Evolutionary conservation across 2,329 filamentous ascomycete species (phyloP).

Genomic region (Botrytis sinoallii): DNA sequence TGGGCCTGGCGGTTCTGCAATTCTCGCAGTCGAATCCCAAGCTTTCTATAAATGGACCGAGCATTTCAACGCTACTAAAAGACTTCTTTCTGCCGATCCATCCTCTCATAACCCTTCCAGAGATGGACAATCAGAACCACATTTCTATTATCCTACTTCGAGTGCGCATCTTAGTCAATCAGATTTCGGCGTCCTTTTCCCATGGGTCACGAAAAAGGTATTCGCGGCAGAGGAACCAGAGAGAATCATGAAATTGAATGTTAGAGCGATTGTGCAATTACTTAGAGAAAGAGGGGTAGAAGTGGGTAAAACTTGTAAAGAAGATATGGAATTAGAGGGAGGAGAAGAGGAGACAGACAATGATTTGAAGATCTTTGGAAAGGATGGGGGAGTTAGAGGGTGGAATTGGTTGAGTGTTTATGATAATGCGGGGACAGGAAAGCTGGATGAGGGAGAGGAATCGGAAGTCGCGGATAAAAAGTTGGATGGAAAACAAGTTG

Average conservation of each 20-base stretch:
- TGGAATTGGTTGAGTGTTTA: conserved; percentile 35
- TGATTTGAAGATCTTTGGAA: conserved; percentile 33
- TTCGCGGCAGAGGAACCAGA: conserved; percentile 58
- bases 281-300: conserved; percentile 50
- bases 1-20: conserved; percentile 52
- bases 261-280: conserved; percentile 56
- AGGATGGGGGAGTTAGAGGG: conserved; percentile 27
- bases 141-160: conserved; percentile 69
- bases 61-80: conserved; percentile 67
- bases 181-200: conserved; percentile 81
- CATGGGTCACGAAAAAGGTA: conserved; percentile 60
- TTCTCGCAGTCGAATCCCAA: conserved; percentile 72
- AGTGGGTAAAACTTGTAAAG: conserved; percentile 47
- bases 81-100: conserved; percentile 58
- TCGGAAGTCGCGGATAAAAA: conserved; percentile 7
- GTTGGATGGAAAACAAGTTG: conserved; percentile 9
- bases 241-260: conserved; percentile 56
- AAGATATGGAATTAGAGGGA: conserved; percentile 39
- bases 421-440: background rate
- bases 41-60: conserved; percentile 76
- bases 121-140: conserved; percentile 44
- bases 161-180: conserved; percentile 81
- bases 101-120: conserved; percentile 40
- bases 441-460: conserved; percentile 25
- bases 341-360: conserved; percentile 24